Evolutionary conservation across 768 basidiomycete species (phyloP).

Genomic region (Leccinum obscurum): DNA sequence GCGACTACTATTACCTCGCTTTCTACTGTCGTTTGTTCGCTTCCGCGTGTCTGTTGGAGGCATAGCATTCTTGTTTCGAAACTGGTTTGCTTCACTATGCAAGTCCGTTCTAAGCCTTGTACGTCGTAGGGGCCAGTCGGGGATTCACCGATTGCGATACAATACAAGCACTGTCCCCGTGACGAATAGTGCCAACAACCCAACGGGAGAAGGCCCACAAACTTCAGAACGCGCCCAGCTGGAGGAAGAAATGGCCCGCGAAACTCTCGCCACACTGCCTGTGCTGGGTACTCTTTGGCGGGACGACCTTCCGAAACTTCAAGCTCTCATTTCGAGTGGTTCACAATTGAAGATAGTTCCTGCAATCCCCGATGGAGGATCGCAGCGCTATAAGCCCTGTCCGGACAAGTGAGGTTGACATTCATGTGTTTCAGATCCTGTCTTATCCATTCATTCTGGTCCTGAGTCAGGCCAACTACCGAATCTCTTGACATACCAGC

Average conservation of each 20-base stretch:
- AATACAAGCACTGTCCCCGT: not conserved
- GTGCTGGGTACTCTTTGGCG: constrained; percentile 1
- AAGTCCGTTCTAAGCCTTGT: not conserved
- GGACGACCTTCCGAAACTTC: not conserved
- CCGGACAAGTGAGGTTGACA: not conserved
- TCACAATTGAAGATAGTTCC: not conserved
- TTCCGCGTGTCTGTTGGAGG: constrained; percentile 3
- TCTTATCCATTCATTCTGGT: not conserved
- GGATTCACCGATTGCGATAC: not conserved
- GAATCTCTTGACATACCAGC: constrained; percentile 1
- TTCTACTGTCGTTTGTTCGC: not conserved
- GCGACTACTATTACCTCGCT: not conserved
- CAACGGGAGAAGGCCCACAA: not conserved
- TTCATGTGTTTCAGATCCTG: not conserved
- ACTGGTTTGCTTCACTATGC: constrained; percentile 4
- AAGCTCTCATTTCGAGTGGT: not conserved
- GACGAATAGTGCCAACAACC: not conserved
- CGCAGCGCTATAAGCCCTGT: constrained; percentile 11
- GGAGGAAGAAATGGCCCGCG: not conserved
- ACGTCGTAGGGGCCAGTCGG: not conserved
- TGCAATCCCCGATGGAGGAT: constrained; percentile 11
- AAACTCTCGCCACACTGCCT: constrained; percentile 9
- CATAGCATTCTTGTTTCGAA: constrained; percentile 2
- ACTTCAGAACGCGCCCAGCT: not conserved
- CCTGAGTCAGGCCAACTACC: not conserved